Evolutionary conservation across 345 rosid species (phyloP), one percentile per base, ranked within the genome.

Genomic region (Populus euphratica): DNA sequence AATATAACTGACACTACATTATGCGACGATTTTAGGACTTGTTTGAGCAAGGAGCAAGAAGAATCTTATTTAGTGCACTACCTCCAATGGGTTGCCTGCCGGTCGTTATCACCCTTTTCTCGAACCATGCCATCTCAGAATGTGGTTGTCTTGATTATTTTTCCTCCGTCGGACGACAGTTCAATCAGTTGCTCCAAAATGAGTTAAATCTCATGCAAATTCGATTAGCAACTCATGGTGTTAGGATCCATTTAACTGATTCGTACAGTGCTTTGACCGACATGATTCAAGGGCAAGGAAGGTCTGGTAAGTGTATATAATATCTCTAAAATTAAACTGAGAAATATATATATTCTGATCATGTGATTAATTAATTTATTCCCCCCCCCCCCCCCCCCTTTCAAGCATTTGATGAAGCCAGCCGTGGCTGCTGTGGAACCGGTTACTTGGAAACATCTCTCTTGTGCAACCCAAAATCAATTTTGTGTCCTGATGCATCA

Each of bases 51-150:
- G 95, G 97, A 68, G 95, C 94, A 14, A 72, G 89, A 76, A 88
- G 63, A 44, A 78, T 94, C 10, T 13, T 39, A 0, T 78, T 93
- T 25, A 70, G 70, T 0, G 89, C 89, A 9, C 82, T 93, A 21
- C 90, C 97, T 59, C 97, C 97, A 10, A 87, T 93, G 87, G 98
- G 95, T 18, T 94, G 98, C 78, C 68, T 94, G 81, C 98, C 97
- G 5, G 70, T 82, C 21, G 84, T 93, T 4, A 93, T 93, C 72
- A 92, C 97, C 5, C 64, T 91, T 20, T 75, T 83, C 74, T 88
- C 95, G 25, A 31, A 66, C 6, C 56, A 82, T 63, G 76, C 88
- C 14, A 3, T 87, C 44, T 62, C 68, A 1, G 82, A 83, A 63
- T 89, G 96, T 23, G 81, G 69, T 21, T 94, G 97, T 71, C 59